These are phyloP conservation scores for Kodamaea jinghongensis DNA, from an alignment of 805 yeast genomes.

Conservation along the genomic window DNA sequence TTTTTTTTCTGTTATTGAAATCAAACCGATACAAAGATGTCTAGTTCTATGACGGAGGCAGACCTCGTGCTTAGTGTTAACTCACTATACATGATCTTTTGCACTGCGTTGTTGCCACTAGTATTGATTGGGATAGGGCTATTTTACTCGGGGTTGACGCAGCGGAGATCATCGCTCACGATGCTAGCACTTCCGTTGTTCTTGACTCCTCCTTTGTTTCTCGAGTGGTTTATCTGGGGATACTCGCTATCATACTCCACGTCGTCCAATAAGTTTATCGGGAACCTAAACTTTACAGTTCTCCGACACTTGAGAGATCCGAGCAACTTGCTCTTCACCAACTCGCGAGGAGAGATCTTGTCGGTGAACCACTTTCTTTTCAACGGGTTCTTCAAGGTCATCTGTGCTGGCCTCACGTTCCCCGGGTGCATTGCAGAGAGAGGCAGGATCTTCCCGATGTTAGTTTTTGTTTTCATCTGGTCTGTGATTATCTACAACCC, in stretches of 20 bases:
- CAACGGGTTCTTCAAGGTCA: slow-evolving; percentile 37
- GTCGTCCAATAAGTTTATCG: slow-evolving; percentile 32
- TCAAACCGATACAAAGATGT: slow-evolving; percentile 3
- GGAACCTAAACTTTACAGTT: slow-evolving; percentile 14
- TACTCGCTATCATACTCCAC: slow-evolving; percentile 40
- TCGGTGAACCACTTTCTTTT: slow-evolving; percentile 37
- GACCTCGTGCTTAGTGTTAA: slow-evolving; percentile 14
- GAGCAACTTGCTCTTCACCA: slow-evolving; percentile 21
- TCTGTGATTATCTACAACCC: slow-evolving; percentile 41
- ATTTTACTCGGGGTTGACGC: slow-evolving; percentile 44
- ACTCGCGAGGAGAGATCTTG: slow-evolving; percentile 39
- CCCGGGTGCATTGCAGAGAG: slow-evolving; percentile 46
- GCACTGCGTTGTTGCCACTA: slow-evolving; percentile 31
- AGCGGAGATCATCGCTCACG: slow-evolving; percentile 39
- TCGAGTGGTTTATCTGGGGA: slow-evolving; percentile 47
- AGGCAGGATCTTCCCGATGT: slow-evolving; percentile 42
- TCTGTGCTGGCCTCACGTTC: slow-evolving; percentile 40
- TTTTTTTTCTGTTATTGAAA: slow-evolving; percentile 9
- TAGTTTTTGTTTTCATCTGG: slow-evolving; percentile 39
- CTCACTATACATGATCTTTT: slow-evolving; percentile 35
- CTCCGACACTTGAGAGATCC: slow-evolving; percentile 23
- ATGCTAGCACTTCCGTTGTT: slow-evolving; percentile 37
- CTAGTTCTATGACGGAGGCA: slow-evolving; percentile 5
- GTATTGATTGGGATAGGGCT: slow-evolving; percentile 36
- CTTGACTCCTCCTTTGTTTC: slow-evolving; percentile 27